phyloP scores from a whole-genome alignment of 768 basidiomycete species.

The Porphyrellus cyaneotinctus region DNA sequence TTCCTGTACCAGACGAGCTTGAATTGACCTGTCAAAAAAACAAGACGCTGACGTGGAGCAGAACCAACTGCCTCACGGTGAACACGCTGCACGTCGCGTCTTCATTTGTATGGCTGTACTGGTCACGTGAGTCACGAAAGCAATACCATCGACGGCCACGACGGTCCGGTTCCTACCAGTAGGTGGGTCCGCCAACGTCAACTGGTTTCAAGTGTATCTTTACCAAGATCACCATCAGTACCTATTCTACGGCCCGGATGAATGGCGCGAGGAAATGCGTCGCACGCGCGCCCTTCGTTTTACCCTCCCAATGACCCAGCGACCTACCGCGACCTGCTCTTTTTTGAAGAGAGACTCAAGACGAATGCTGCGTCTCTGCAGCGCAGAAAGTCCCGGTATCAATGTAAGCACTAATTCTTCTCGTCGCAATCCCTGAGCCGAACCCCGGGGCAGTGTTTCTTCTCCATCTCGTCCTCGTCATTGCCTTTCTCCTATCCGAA shows the following conservation, averaged over 20 bases:
- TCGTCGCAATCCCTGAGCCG: constrained; percentile 16
- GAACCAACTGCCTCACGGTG: constrained; percentile 22
- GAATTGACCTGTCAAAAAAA: constrained; percentile 3
- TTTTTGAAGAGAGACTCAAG: constrained; percentile 97
- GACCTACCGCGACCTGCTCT: constrained; percentile 82
- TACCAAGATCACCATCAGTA: neutral
- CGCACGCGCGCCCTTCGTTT: constrained; percentile 36
- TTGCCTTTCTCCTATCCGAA: constrained; percentile 70
- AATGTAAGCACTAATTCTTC: constrained; percentile 47
- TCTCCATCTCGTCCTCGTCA: constrained; percentile 58
- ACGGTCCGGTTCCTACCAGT: constrained; percentile 2
- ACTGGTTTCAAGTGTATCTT: neutral
- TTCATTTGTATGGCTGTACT: constrained; percentile 15
- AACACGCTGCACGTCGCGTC: constrained; percentile 23
- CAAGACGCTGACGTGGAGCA: constrained; percentile 11
- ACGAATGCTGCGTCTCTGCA: constrained; percentile 82
- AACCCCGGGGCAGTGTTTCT: constrained; percentile 61
- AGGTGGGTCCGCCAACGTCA: neutral
- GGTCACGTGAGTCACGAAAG: constrained; percentile 24
- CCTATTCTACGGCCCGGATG: constrained; percentile 2
- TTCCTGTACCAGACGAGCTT: neutral
- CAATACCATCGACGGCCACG: neutral
- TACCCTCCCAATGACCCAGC: constrained; percentile 68
- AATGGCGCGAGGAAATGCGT: constrained; percentile 24
- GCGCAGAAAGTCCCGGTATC: constrained; percentile 76